A percentile compares a stretch with the other conserved stretches of the same genome.
These are phyloP conservation scores for Miscanthus lutarioriparius DNA, from an alignment of 176 grass and related monocot species.

Conservation along the genomic window DNA sequence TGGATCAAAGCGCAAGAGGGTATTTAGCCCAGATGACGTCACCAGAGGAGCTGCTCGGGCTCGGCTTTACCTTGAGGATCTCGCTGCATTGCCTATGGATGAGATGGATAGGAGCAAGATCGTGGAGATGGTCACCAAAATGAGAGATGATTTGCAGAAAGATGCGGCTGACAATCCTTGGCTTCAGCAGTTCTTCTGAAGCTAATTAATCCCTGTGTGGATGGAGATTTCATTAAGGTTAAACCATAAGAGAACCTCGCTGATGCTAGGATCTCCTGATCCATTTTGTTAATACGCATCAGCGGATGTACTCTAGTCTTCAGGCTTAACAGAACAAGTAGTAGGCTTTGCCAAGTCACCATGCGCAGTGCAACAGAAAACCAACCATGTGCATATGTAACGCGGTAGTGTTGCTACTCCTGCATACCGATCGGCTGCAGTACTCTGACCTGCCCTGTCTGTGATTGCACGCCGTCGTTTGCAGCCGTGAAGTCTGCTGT, in stretches of 20 bases:
- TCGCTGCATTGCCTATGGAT: constrained; percentile 61
- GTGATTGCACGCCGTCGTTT: neutral
- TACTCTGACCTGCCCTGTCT: neutral
- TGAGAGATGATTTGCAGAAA: constrained; percentile 66
- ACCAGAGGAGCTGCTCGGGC: constrained; percentile 74
- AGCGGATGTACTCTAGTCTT: neutral
- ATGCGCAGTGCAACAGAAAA: neutral
- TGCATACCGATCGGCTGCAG: neutral
- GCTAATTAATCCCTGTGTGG: neutral
- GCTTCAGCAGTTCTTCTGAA: constrained; percentile 88
- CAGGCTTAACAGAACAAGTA: constrained; percentile 19
- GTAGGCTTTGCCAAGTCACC: neutral
- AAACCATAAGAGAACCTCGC: neutral
- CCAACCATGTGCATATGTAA: constrained; percentile 3
- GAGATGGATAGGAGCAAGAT: constrained; percentile 62
- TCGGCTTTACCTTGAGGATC: constrained; percentile 65
- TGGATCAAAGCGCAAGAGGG: constrained; percentile 73
- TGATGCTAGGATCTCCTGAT: constrained; percentile 31
- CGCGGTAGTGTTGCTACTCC: neutral
- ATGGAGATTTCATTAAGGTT: neutral
- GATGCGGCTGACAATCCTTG: constrained; percentile 71
- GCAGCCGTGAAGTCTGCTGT: neutral
- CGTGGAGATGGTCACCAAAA: constrained; percentile 45
- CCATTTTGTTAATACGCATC: constrained; percentile 36
- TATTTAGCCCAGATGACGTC: constrained; percentile 70